These are phyloP conservation scores for Aspergillus quadrilineatus DNA, from an alignment of 2,329 filamentous ascomycete species.

Conservation along the genomic window DNA sequence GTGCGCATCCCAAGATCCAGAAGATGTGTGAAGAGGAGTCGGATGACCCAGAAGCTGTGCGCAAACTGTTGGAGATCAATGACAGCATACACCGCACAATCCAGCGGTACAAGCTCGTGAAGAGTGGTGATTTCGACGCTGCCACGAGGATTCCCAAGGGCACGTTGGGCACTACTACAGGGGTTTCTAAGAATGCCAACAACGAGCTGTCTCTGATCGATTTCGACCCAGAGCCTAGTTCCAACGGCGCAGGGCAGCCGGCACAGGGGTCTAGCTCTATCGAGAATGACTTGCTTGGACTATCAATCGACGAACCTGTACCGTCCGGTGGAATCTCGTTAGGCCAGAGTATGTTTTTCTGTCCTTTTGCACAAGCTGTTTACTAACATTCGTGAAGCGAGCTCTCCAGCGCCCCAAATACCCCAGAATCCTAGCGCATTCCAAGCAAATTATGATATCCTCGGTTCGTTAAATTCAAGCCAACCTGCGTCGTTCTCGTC, in stretches of 20 bases:
- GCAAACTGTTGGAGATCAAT: slow-evolving; percentile 94
- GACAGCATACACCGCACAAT: slow-evolving; percentile 98
- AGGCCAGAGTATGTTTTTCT: slow-evolving; percentile 59
- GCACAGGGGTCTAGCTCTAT: slow-evolving; percentile 62
- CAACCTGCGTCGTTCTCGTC: slow-evolving; percentile 49
- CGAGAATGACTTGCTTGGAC: slow-evolving; percentile 85
- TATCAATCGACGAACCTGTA: slow-evolving; percentile 72
- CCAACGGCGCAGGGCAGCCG: slow-evolving; percentile 45
- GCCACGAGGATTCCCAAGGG: slow-evolving; percentile 82
- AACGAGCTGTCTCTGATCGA: slow-evolving; percentile 93
- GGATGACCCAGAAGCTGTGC: slow-evolving; percentile 92
- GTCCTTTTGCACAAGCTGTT: background rate
- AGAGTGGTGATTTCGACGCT: slow-evolving; percentile 85
- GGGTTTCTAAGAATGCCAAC: slow-evolving; percentile 63
- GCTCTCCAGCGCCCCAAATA: background rate
- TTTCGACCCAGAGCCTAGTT: slow-evolving; percentile 64
- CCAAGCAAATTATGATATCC: slow-evolving; percentile 58
- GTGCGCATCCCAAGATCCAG: slow-evolving; percentile 96
- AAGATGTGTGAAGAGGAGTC: slow-evolving; percentile 99
- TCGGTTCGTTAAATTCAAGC: slow-evolving; percentile 52
- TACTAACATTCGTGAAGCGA: background rate
- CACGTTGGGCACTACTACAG: slow-evolving; percentile 67
- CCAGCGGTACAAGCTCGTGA: slow-evolving; percentile 91
- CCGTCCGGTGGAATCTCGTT: slow-evolving; percentile 85
- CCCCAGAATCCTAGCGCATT: slow-evolving; percentile 48